Evolutionary conservation across 257 asterid species (phyloP).

Genomic region (Buddleja alternifolia): DNA sequence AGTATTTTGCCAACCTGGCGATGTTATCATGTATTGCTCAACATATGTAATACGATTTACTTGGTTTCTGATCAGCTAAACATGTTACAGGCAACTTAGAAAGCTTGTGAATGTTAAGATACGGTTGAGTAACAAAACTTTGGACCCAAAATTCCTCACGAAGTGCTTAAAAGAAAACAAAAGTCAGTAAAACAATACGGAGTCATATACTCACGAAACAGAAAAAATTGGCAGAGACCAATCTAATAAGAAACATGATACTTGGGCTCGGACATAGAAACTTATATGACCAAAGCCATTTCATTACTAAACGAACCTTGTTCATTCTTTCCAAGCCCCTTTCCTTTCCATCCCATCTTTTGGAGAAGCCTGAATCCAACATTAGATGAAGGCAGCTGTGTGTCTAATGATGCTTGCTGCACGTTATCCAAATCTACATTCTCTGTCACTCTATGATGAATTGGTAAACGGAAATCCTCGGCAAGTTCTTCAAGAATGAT

Average conservation of each 20-base stretch:
- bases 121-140: neutral
- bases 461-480: slow-evolving; percentile 89
- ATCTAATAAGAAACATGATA: neutral
- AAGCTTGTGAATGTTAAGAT: neutral
- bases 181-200: neutral
- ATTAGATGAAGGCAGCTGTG: slow-evolving; percentile 75
- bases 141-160: neutral
- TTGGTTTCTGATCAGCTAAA: neutral
- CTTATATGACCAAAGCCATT: slow-evolving; percentile 12
- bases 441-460: slow-evolving; percentile 79
- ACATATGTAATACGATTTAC: neutral
- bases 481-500: slow-evolving; percentile 89
- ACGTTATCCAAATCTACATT: slow-evolving; percentile 88
- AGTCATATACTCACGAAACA: neutral
- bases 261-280: neutral
- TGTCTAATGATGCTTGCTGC: slow-evolving; percentile 94
- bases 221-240: neutral
- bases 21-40: neutral
- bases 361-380: slow-evolving; percentile 93
- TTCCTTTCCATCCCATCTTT: slow-evolving; percentile 99
- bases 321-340: slow-evolving; percentile 96
- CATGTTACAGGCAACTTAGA: neutral
- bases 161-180: slow-evolving; percentile 6
- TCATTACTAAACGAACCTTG: slow-evolving; percentile 60
- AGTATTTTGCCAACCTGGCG: neutral